Evolutionary conservation across 179 eudicot genomes (phyloP), one percentile per base, ranked within the genome.

Genomic region (Pouteria campechiana): DNA sequence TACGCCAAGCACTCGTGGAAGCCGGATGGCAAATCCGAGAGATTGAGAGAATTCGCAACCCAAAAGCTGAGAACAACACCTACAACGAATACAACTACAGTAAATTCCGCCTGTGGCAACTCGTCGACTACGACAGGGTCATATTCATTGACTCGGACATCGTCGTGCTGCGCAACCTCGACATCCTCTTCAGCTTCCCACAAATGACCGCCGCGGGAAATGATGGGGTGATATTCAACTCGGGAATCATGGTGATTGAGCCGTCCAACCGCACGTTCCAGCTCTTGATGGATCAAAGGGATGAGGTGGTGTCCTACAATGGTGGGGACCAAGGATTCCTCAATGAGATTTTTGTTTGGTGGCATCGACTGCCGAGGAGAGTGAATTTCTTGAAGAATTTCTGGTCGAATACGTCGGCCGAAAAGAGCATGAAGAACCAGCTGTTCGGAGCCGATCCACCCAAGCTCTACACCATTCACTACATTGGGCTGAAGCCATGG

Each of bases 261-360:
- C 98, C 98, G 2, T 90, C 98, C 0, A 82, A 76, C 6, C 82
- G 98, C 45, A 90, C 96, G 3, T 90, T 90, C 30, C 49, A 60
- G 0, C 47, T 71, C 54, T 59, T 90, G 1, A 86, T 90, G 98
- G 54, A 67, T 2, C 67, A 49, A 0, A 63, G 71, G 0, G 67
- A 75, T 25, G 71, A 76, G 39, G 69, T 90, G 5, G 62, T 79
- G 0, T 90, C 98, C 0, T 86, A 86, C 54, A 90, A 90, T 25
- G 98, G 98, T 8, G 98, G 98, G 0, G 98, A 86, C 34, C 98
- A 90, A 28, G 98, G 98, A 2, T 90, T 86, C 52, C 47, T 90
- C 0, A 90, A 90, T 17, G 98, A 90, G 59, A 66, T 90, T 0
- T 90, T 86, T 13, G 84, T 87, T 2, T 90, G 87, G 87, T 90